Percentiles rank a stretch among this genome's conserved stretches.
These are phyloP conservation scores for Eimeria brunetti DNA, from an alignment of 169 alveolate genomes.

Conservation along the genomic window DNA sequence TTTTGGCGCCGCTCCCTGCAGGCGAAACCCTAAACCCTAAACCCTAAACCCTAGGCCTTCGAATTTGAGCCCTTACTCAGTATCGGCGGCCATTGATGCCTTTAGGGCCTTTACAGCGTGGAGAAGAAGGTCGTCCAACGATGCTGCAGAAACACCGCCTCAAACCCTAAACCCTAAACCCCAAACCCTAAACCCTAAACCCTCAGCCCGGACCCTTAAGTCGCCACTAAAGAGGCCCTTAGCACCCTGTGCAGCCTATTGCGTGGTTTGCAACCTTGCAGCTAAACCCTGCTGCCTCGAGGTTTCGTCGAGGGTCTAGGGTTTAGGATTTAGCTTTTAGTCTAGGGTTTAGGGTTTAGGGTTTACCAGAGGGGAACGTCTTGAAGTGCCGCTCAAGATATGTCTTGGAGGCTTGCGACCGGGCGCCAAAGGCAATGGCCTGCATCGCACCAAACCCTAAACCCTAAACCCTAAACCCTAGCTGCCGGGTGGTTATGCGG, in stretches of 20 bases:
- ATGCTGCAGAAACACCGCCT: slow-evolving; percentile 43
- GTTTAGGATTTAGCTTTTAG: slow-evolving; percentile 86
- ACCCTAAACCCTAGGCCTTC: not conserved
- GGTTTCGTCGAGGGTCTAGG: not conserved
- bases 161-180: slow-evolving; percentile 16
- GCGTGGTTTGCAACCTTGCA: not conserved
- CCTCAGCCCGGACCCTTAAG: no score
- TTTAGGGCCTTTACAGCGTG: slow-evolving; percentile 81
- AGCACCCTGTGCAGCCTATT: not conserved
- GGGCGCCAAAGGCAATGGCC: slow-evolving; percentile 98
- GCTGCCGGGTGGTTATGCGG: not conserved
- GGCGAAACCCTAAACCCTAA: slow-evolving; percentile 50
- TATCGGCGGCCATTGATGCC: slow-evolving; percentile 79
- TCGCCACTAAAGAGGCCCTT: not conserved
- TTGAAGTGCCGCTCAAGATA: slow-evolving; percentile 96
- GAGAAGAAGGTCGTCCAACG: slow-evolving; percentile 75
- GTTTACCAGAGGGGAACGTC: slow-evolving; percentile 89
- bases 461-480: slow-evolving; percentile 62
- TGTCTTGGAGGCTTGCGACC: slow-evolving; percentile 98
- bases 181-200: slow-evolving; percentile 31
- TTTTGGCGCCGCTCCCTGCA: no score
- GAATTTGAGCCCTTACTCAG: slow-evolving; percentile 35
- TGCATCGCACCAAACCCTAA: slow-evolving; percentile 69
- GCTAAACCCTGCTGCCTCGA: not conserved
- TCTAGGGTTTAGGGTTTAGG: slow-evolving; percentile 58